A percentile compares a stretch with the other conserved stretches of the same genome.
Conservation (phyloP, 2,329 filamentous ascomycete species). For the Westerdykella aurantiaca region DNA sequence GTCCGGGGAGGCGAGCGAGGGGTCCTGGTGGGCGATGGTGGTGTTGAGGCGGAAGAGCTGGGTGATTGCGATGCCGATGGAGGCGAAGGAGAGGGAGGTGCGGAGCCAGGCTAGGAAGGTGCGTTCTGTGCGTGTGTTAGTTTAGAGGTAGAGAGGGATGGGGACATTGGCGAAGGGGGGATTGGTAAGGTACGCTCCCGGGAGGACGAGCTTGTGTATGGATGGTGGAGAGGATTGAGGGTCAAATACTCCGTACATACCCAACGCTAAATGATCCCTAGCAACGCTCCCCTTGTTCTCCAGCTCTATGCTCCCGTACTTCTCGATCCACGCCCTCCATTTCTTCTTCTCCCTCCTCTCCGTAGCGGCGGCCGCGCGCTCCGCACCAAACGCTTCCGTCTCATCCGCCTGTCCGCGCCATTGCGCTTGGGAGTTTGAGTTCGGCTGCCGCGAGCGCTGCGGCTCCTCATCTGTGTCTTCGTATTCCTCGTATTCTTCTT, state of each 20-base stretch:
- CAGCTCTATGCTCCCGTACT: slow-evolving; percentile 64
- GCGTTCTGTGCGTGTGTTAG: slow-evolving; percentile 51
- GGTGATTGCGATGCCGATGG: slow-evolving; percentile 76
- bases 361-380: slow-evolving; percentile 17
- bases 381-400: slow-evolving; percentile 9
- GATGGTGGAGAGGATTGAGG: background rate
- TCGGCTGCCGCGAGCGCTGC: too few relatives aligned
- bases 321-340: slow-evolving; percentile 52
- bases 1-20: slow-evolving; percentile 11
- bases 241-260: slow-evolving; percentile 41
- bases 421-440: too few relatives aligned
- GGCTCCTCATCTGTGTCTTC: too few relatives aligned
- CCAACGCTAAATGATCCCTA: slow-evolving; percentile 72
- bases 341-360: slow-evolving; percentile 37
- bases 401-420: slow-evolving; percentile 1
- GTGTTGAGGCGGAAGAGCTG: slow-evolving; percentile 81
- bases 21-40: slow-evolving; percentile 39
- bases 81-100: slow-evolving; percentile 74
- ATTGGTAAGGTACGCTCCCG: slow-evolving; percentile 12
- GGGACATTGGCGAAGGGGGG: background rate
- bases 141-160: background rate
- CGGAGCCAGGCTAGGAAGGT: slow-evolving; percentile 83
- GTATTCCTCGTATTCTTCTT: background rate
- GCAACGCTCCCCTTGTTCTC: slow-evolving; percentile 84
- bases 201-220: background rate